Evolutionary conservation across 78 protist species (phyloP).

Genomic region (Anaeramoeba flamelloides): DNA sequence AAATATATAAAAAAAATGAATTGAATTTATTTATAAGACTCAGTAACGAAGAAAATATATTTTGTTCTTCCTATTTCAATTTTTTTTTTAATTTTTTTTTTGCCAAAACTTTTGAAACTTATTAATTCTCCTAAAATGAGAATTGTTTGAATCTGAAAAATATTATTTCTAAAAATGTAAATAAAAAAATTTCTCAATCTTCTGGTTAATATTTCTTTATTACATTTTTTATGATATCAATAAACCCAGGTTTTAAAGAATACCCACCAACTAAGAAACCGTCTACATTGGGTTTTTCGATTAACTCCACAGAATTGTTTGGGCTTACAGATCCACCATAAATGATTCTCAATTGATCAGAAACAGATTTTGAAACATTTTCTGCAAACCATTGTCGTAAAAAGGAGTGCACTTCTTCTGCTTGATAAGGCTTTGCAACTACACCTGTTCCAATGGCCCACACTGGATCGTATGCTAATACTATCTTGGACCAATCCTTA

Average conservation of each 20-base stretch:
- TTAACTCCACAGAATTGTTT: slow-evolving; percentile 49
- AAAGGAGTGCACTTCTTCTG: slow-evolving; percentile 45
- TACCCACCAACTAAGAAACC: slow-evolving; percentile 99
- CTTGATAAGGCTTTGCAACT: slow-evolving; percentile 83
- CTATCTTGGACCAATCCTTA: slow-evolving; percentile 5
- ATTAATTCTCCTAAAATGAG: too few species aligned
- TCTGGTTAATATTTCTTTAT: too few species aligned
- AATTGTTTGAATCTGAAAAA: too few species aligned
- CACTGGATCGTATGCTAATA: slow-evolving; percentile 39
- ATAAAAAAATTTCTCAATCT: too few species aligned
- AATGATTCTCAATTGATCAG: slow-evolving; percentile 53
- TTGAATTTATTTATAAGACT: too few species aligned
- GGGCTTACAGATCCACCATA: slow-evolving; percentile 91
- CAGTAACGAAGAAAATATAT: too few species aligned
- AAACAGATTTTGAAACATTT: slow-evolving; percentile 43
- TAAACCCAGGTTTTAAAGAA: slow-evolving; percentile 63
- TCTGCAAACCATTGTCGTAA: slow-evolving; percentile 29
- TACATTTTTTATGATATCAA: slow-evolving; percentile 57
- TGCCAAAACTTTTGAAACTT: too few species aligned
- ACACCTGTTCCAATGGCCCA: slow-evolving; percentile 99
- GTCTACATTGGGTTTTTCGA: slow-evolving; percentile 67
- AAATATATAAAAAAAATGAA: too few species aligned
- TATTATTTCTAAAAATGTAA: too few species aligned
- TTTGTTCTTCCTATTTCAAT: too few species aligned
- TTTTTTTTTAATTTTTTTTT: too few species aligned